Percentiles rank a stretch among this genome's conserved stretches.
These are phyloP conservation scores for Trichoderma oligosporum DNA, from an alignment of 2,329 filamentous ascomycete genomes.

Conservation along the genomic window DNA sequence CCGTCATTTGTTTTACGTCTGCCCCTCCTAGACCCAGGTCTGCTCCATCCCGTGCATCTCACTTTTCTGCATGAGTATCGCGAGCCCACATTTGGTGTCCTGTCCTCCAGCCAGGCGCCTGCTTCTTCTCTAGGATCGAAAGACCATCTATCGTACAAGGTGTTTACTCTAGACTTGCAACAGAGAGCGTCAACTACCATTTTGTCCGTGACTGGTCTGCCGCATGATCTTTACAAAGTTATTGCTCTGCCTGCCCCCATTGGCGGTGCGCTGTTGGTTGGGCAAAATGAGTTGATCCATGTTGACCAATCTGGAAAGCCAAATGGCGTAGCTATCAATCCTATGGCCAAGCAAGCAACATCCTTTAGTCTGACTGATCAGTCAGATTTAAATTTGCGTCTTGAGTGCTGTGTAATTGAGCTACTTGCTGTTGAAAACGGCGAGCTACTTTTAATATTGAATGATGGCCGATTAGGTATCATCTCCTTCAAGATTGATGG, in stretches of 20 bases:
- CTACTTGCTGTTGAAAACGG: constrained; percentile 71
- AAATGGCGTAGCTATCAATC: constrained; percentile 88
- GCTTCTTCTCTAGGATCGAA: constrained; percentile 78
- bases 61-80: constrained; percentile 95
- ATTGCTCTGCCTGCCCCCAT: constrained; percentile 80
- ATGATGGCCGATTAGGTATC: constrained; percentile 69
- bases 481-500: constrained; percentile 85
- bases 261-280: constrained; percentile 82
- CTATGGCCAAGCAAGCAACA: constrained; percentile 78
- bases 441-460: constrained; percentile 79
- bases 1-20: constrained; percentile 91
- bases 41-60: constrained; percentile 86
- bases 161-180: constrained; percentile 91
- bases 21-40: constrained; percentile 78
- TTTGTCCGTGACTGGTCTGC: constrained; percentile 77
- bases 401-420: constrained; percentile 79
- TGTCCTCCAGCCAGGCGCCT: constrained; percentile 71
- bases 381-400: constrained; percentile 69
- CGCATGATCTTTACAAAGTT: constrained; percentile 80
- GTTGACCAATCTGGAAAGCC: constrained; percentile 93
- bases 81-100: constrained; percentile 93
- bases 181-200: constrained; percentile 91
- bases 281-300: constrained; percentile 87
- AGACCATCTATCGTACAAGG: constrained; percentile 84
- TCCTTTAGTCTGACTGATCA: constrained; percentile 84